Evolutionary conservation across 257 asterid genomes (phyloP), one percentile per base, ranked within the genome.

Genomic region (Solanum peruvianum): DNA sequence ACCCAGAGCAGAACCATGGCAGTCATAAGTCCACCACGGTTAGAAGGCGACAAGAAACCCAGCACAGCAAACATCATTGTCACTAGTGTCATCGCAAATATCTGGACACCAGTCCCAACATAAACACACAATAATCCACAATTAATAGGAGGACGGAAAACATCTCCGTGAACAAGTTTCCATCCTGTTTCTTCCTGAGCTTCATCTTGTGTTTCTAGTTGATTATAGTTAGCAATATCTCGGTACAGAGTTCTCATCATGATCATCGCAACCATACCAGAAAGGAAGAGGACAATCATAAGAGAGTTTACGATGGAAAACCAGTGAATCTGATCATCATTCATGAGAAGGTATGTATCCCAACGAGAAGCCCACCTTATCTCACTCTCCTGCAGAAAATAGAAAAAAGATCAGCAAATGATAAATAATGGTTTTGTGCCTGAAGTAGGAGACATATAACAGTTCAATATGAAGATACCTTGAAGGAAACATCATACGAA

Each of bases 231-330:
- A n/a, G 98, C 96, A 81, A 95, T 95, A 89, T 95, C 98, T 93
- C 91, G 91, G 91, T 95, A 95, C 39, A 95, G 91, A 62, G 98
- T 95, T 91, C 98, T 95, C 98, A 95, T 95, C 98, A 94, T 95
- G 90, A 95, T 95, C 98, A 95, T 95, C 84, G 98, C 98, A 82
- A 95, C 95, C 98, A 94, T 95, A 72, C 98, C 98, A 58, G 98
- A 94, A 76, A 95, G 95, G 93, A 95, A 95, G 88, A 95, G 98
- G 88, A 95, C 98, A 60, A 95, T 95, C 98, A 95, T 94, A 89
- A 95, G 88, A 14, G 98, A 95, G 91, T 95, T 95, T 83, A 95
- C 92, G 91, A 95, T 95, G 75, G 98, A 95, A 86, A 95, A 95
- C 98, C 98, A 95, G 91, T 95, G 98, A 77, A 95, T 94, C 88